Conservation (phyloP, 345 rosid genomes). For the Arabidopsis suecica region DNA sequence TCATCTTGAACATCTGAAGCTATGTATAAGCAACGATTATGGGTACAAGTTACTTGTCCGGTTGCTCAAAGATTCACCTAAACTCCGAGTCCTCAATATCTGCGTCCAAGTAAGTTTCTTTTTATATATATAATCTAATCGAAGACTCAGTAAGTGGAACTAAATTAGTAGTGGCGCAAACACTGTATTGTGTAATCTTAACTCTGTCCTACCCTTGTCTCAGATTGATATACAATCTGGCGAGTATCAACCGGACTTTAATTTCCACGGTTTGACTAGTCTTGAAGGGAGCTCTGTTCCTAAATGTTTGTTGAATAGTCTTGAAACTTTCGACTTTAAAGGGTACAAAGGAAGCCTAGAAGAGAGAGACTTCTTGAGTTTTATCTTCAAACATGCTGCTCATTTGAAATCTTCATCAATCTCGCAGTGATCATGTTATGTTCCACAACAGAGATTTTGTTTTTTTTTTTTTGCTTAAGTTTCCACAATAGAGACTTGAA, state of each 20-base stretch:
- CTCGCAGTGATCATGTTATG: not conserved
- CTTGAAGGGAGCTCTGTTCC: not conserved
- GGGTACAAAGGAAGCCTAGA: conserved; percentile 6
- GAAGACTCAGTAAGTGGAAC: no score
- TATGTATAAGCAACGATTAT: not conserved
- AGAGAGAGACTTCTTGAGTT: conserved; percentile 10
- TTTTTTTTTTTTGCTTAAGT: no score
- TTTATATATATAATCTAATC: no score
- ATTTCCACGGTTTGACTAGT: no score
- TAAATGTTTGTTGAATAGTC: not conserved
- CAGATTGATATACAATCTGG: no score
- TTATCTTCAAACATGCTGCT: not conserved
- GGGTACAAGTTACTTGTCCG: not conserved
- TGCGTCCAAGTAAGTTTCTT: not conserved
- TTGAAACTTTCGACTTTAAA: not conserved
- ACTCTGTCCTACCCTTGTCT: no score
- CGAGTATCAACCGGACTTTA: no score
- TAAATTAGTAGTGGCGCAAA: no score
- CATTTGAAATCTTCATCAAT: not conserved
- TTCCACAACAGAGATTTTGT: not conserved
- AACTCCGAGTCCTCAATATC: not conserved
- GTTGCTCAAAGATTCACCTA: conserved; percentile 21
- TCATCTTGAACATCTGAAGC: not conserved
- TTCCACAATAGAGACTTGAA: no score
- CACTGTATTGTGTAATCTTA: no score